Base-by-base conservation (phyloP, 192 early-diverging fungal genomes). In the Helicostylum pulchrum region DNA sequence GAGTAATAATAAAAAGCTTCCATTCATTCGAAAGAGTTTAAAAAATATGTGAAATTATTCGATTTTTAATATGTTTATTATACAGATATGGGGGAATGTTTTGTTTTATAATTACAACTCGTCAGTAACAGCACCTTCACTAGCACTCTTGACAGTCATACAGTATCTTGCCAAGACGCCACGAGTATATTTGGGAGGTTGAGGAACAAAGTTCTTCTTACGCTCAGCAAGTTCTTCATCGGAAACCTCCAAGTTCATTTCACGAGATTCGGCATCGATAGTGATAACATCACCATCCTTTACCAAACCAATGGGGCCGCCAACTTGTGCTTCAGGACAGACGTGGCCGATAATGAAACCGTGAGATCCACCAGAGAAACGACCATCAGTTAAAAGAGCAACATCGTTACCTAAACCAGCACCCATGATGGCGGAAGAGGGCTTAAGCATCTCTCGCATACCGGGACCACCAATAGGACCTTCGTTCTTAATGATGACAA, bases 381-480 rank as follows among this genome's bases (percentile, higher is more conserved):
- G 91, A 50, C 97, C 97, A 66, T 99, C 97, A 11, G 97, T 99
- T 48, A 99, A 81, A 52, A 99, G 80, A 1, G 95, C 95, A 43
- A 99, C 96, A 79, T 98, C 90, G 61, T 97, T 86, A 67, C 97
- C 97, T 62, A 99, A 85, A 12, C 97, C 97, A 4, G 97, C 95
- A 45, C 97, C 97, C 97, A 99, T 99, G 73, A 99, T 95, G 19
- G 95, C 95, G 76, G 87, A 88, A 39, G 94, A 94, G 15, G 97
- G 97, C 10, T 94, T 98, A 74, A 99, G 83, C 97, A 99, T 99
- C 77, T 99, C 97, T 26, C 94, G 93, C 97, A 99, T 99, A 55
- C 97, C 97, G 7, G 97, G 97, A 15, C 95, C 95, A 65, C 97
- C 97, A 80, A 92, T 92, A 31, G 97, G 97, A 3, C 97, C 97